Evolutionary conservation across 2,329 filamentous ascomycete species (phyloP).

Genomic region (Berkeleyomyces basicola): DNA sequence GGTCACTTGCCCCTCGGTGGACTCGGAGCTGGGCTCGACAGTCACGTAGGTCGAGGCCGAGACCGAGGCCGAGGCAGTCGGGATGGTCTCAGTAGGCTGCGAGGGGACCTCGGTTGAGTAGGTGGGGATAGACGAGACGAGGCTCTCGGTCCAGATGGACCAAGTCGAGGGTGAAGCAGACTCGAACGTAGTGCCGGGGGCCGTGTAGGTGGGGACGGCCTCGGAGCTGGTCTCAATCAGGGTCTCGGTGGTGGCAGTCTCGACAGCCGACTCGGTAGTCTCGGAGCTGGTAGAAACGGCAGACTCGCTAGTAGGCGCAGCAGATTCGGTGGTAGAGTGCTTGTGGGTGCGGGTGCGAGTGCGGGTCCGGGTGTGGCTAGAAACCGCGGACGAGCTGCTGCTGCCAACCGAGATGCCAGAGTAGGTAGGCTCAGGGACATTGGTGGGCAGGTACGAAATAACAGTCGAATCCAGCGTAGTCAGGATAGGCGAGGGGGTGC

Average conservation of each 20-base stretch:
- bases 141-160: not conserved
- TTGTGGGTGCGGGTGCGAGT: not conserved
- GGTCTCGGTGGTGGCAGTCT: not conserved
- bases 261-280: not conserved
- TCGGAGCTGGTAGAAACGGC: not conserved
- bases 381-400: not conserved
- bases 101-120: not conserved
- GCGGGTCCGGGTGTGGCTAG: not conserved
- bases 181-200: not conserved
- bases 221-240: not conserved
- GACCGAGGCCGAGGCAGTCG: not conserved
- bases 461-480: constrained; percentile 9
- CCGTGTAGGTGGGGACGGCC: not conserved
- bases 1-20: not conserved
- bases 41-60: not conserved
- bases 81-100: not conserved
- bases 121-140: not conserved
- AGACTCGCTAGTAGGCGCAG: not conserved
- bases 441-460: not conserved
- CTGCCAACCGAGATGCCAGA: not conserved
- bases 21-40: not conserved
- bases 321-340: constrained; percentile 4
- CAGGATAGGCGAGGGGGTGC: constrained; percentile 8
- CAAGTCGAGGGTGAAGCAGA: not conserved
- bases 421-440: not conserved